A percentile compares a stretch with the other conserved stretches of the same genome.
Conservation (phyloP, 129 eudicot genomes). For the Deinandra increscens region DNA sequence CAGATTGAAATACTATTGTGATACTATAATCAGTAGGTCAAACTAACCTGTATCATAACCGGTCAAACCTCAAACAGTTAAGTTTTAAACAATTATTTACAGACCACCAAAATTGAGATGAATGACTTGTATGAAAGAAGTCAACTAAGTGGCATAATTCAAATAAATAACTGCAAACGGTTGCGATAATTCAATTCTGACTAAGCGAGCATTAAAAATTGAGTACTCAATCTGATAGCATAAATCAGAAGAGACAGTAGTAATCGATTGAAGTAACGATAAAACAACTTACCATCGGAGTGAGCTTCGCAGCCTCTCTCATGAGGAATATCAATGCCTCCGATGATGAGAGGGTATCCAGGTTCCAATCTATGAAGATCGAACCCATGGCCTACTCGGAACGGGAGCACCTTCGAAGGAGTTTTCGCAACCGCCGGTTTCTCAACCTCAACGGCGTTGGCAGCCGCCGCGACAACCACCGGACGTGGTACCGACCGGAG, state of each 20-base stretch:
- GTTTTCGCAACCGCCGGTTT: slow-evolving; percentile 18
- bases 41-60: no score
- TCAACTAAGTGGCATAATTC: not conserved
- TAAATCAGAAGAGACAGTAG: not conserved
- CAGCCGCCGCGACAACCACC: slow-evolving; percentile 41
- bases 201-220: not conserved
- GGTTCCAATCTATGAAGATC: slow-evolving; percentile 92
- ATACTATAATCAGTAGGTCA: no score
- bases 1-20: no score
- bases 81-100: not conserved
- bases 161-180: not conserved
- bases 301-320: slow-evolving; percentile 99
- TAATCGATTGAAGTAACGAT: not conserved
- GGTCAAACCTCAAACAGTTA: not conserved
- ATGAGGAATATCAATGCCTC: slow-evolving; percentile 86
- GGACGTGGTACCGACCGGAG: slow-evolving; percentile 22
- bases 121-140: not conserved
- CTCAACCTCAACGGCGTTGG: slow-evolving; percentile 56
- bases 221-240: not conserved
- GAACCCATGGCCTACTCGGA: slow-evolving; percentile 93
- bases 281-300: slow-evolving; percentile 69
- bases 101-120: not conserved
- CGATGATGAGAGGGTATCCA: slow-evolving; percentile 93
- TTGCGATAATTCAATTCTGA: not conserved
- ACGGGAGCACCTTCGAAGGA: slow-evolving; percentile 66